Percentiles rank a stretch among this genome's conserved stretches.
phyloP scores from a whole-genome alignment of 495 filamentous ascomycete genomes.

The Parachaetomium inaequale region DNA sequence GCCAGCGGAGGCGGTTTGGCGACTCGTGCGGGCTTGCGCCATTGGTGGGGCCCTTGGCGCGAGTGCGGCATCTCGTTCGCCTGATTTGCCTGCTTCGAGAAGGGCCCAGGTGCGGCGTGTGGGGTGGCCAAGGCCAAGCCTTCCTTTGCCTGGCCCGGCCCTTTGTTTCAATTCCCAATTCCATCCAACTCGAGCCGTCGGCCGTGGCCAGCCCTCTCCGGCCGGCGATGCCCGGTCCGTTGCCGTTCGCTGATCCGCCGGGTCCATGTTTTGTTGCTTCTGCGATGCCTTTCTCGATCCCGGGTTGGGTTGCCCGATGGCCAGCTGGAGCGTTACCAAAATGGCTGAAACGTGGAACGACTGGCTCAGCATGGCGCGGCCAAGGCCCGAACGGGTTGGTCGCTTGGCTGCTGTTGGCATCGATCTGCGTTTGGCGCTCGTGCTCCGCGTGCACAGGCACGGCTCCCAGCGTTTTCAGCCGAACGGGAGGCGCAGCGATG shows the following conservation, averaged over 20 bases:
- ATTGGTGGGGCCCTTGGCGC: conserved; percentile 3
- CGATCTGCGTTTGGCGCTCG: conserved; percentile 1
- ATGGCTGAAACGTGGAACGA: conserved; percentile 1
- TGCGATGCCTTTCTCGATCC: too few species aligned
- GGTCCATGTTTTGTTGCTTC: too few species aligned
- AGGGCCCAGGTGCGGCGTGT: not conserved
- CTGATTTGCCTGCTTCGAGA: conserved; percentile 15
- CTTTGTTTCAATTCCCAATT: not conserved
- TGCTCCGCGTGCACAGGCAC: conserved; percentile 1
- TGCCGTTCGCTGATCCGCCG: too few species aligned
- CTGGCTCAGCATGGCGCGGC: not conserved
- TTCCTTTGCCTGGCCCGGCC: not conserved
- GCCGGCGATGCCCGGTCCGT: not conserved
- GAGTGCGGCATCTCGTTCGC: not conserved
- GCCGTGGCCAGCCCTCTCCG: not conserved
- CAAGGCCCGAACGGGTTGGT: not conserved
- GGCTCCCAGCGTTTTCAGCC: not conserved
- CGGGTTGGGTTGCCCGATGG: not conserved
- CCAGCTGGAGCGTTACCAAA: not conserved
- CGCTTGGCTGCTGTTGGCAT: not conserved
- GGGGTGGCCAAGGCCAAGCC: not conserved
- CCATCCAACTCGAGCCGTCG: not conserved
- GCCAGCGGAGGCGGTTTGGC: not conserved
- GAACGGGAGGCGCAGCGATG: not conserved
- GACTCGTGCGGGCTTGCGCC: not conserved